Base-by-base conservation (phyloP, 1,284 basidiomycete species). In the Ustilago trichophora region DNA sequence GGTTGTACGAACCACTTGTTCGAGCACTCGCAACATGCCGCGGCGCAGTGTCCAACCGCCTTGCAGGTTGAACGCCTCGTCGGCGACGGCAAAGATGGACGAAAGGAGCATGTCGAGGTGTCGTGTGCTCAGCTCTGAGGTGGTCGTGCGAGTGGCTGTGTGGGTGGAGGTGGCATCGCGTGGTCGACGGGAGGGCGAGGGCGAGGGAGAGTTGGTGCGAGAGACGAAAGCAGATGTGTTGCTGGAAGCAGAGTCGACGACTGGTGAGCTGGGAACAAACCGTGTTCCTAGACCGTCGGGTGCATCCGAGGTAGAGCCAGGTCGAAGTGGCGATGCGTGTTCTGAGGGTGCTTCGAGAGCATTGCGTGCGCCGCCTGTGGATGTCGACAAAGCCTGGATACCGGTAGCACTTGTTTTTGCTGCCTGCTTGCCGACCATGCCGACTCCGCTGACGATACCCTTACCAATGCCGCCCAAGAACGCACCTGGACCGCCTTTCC, bases 21-120 rank as follows among this genome's bases (percentile, higher is more conserved):
- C 79, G 9, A 82, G 60, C 13, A 82, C 72, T 13, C 77, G 73
- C 50, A 82, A 58, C 63, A 82, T 76, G 22, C 81, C 81, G 12
- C 79, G 66, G 10, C 77, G 74, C 33, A 82, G 34, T 16, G 77
- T 80, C 81, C 81, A 82, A 2, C 69, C 72, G 31, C 76, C 79
- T 35, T 78, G 73, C 38, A 82, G 66, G 44, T 79, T 75, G 47
- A 82, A 80, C 2, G 81, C 81, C 46, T 82, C 80, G 44, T 82
- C 75, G 3, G 77, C 74, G 10, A 82, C 78, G 10, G 75, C 75
- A 65, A 82, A 80, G n/a, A 80, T 60, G 19, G 77, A 76, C 6
- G 77, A 73, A 11, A 82, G 69, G 7, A 82, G 57, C 57, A 73
- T 74, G 58, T 81, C 77, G 13, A 82, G 59, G 27, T 81, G 77